Evolutionary conservation across 208 protist genomes (phyloP), one percentile per base, ranked within the genome.

Genomic region (Crithidia sp.): DNA sequence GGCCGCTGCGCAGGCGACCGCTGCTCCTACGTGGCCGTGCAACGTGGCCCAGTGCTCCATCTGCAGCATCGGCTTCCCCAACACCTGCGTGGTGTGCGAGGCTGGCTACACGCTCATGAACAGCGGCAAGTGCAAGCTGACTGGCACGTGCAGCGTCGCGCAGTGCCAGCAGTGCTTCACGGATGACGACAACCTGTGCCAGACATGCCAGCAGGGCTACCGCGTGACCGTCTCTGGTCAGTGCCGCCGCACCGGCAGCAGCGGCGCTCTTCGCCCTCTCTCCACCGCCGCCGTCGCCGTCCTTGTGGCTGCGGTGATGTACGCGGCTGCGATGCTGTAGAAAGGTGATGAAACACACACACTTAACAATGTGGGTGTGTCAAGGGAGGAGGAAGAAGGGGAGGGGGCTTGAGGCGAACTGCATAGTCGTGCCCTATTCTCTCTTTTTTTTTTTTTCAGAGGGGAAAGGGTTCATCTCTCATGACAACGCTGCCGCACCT

Each of bases 81-180:
- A 19, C 28, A 43, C 53, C 40, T 75, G 61, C 53, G 13, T 13
- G 14, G 39, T 12, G 13, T 68, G 60, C 61, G 47, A 4, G 40
- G 3, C 7, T 0, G 60, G 53, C 60, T 68, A 62, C 61, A 45
- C n/a, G 4, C 17, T 74, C n/a, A 60, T 64, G 44, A 19, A 12
- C 37, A 7, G 41, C 43, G 40, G 17, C 5, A 40, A 45, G 37
- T 71, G 66, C 54, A 71, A 52, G 66, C 40, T 44, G 9, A 53
- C 37, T 17, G 54, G 54, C 19, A 62, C 66, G 17, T 71, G 66
- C 55, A 52, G 13, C 41, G 54, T 71, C 19, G 39, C 13, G 10
- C 14, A 50, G 16, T 64, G 54, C 16, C 19, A 16, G 19, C 47
- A 28, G 56, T 63, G 67, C 67, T 36, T 45, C 56, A 2, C 43